Conservation (phyloP, 805 yeast genomes). For the Groenewaldozyma tartarivorans region DNA sequence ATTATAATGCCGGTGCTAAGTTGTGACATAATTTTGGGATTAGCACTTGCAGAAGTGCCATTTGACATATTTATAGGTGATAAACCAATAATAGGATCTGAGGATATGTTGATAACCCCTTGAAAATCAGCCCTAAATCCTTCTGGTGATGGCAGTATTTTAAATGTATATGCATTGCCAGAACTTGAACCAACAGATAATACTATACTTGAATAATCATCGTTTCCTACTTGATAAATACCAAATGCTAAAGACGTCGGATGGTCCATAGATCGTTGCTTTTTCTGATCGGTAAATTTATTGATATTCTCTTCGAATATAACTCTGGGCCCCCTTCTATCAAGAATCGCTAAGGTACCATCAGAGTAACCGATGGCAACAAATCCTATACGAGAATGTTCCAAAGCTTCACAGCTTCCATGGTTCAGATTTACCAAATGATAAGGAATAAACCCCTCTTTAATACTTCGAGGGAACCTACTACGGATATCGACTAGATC, state of each 20-base stretch:
- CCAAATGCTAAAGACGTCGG: slow-evolving; percentile 66
- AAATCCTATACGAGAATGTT: slow-evolving; percentile 72
- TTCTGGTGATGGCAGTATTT: slow-evolving; percentile 50
- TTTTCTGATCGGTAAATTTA: background rate
- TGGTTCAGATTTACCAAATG: slow-evolving; percentile 36
- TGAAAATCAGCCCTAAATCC: slow-evolving; percentile 54
- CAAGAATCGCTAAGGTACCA: slow-evolving; percentile 69
- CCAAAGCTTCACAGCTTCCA: slow-evolving; percentile 49
- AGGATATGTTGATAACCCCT: slow-evolving; percentile 40
- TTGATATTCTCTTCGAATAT: slow-evolving; percentile 25
- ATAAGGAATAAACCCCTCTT: slow-evolving; percentile 56
- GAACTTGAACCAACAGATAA: slow-evolving; percentile 66
- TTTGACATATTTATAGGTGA: slow-evolving; percentile 47
- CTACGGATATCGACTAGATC: slow-evolving; percentile 30
- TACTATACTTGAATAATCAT: slow-evolving; percentile 61
- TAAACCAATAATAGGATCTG: slow-evolving; percentile 44
- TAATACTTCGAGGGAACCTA: slow-evolving; percentile 40
- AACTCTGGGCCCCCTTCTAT: slow-evolving; percentile 64
- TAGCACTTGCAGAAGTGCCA: slow-evolving; percentile 62
- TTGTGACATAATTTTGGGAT: slow-evolving; percentile 44
- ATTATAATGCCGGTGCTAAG: slow-evolving; percentile 51
- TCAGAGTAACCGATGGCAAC: slow-evolving; percentile 68
- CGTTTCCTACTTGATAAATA: slow-evolving; percentile 57
- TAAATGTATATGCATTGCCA: slow-evolving; percentile 62
- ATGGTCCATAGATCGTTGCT: slow-evolving; percentile 9